Percentiles rank a stretch among this genome's conserved stretches.
These are phyloP conservation scores for Urtica urens DNA, from an alignment of 306 rosid genomes.

Conservation along the genomic window DNA sequence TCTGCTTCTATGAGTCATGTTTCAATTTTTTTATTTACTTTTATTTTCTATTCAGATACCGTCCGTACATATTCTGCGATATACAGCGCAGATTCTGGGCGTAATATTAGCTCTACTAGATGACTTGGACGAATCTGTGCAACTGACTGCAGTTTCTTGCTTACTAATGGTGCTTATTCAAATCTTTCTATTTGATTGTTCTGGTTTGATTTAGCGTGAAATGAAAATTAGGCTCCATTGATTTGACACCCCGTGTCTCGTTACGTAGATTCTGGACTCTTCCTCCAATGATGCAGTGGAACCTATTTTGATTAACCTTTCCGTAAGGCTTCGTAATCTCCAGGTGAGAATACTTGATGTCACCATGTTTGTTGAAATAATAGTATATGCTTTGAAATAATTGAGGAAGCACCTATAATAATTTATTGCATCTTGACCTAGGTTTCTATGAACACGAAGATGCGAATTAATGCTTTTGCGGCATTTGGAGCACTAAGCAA, in stretches of 20 bases:
- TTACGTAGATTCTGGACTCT: constrained; percentile 61
- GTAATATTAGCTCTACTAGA: constrained; percentile 87
- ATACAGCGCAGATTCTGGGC: constrained; percentile 74
- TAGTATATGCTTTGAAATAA: too few species aligned
- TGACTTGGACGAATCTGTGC: constrained; percentile 83
- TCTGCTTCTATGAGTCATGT: too few species aligned
- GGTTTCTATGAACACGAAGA: constrained; percentile 56
- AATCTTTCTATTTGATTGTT: constrained; percentile 1
- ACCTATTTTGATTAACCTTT: constrained; percentile 75
- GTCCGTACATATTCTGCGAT: constrained; percentile 49
- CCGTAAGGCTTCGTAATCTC: constrained; percentile 76
- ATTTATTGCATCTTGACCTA: constrained; percentile 18
- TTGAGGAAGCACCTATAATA: too few species aligned
- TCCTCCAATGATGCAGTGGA: constrained; percentile 78
- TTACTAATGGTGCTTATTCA: constrained; percentile 55
- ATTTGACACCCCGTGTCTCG: constrained; percentile 20
- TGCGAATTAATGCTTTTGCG: constrained; percentile 86
- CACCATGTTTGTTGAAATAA: not conserved
- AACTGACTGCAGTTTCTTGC: constrained; percentile 86
- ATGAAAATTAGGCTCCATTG: constrained; percentile 13
- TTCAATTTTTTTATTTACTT: not conserved
- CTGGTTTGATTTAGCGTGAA: not conserved
- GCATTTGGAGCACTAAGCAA: constrained; percentile 81
- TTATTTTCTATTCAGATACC: constrained; percentile 45
- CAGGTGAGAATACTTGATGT: constrained; percentile 42